Percentiles rank a stretch among this genome's conserved stretches.
Evolutionary conservation across 257 asterid genomes (phyloP).

Genomic region (Fraxinus americana): DNA sequence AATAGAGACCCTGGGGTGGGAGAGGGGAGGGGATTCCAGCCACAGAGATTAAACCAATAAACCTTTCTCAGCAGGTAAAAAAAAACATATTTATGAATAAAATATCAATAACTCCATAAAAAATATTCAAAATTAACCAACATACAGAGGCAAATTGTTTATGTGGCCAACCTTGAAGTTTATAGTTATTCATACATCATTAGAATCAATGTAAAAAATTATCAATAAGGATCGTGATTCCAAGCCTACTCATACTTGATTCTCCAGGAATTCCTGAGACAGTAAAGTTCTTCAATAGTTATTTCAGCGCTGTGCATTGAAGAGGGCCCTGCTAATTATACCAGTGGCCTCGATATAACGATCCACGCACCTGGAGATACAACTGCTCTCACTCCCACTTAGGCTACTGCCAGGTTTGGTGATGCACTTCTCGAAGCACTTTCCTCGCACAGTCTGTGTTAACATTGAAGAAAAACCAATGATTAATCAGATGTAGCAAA

Average conservation of each 20-base stretch:
- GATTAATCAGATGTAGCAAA: neutral
- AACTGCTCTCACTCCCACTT: conserved; percentile 83
- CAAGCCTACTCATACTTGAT: neutral
- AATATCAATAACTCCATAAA: neutral
- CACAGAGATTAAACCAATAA: neutral
- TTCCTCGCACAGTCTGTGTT: conserved; percentile 23
- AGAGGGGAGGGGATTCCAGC: neutral
- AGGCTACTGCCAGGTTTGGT: conserved; percentile 57
- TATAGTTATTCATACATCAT: neutral
- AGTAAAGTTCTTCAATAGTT: neutral
- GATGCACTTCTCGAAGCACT: neutral
- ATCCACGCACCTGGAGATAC: conserved; percentile 88
- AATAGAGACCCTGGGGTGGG: neutral
- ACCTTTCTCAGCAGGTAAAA: neutral
- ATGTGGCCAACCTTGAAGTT: neutral
- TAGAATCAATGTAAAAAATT: neutral
- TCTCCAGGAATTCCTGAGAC: neutral
- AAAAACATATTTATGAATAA: neutral
- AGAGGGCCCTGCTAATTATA: conserved; percentile 66
- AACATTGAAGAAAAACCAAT: conserved; percentile 13
- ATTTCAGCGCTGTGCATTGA: conserved; percentile 50
- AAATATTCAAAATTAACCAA: neutral
- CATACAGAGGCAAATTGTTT: neutral
- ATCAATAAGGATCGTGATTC: neutral
- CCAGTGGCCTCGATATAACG: conserved; percentile 93